These are phyloP conservation scores for Puccinia hordei DNA, from an alignment of 1,284 basidiomycete genomes.

Conservation along the genomic window DNA sequence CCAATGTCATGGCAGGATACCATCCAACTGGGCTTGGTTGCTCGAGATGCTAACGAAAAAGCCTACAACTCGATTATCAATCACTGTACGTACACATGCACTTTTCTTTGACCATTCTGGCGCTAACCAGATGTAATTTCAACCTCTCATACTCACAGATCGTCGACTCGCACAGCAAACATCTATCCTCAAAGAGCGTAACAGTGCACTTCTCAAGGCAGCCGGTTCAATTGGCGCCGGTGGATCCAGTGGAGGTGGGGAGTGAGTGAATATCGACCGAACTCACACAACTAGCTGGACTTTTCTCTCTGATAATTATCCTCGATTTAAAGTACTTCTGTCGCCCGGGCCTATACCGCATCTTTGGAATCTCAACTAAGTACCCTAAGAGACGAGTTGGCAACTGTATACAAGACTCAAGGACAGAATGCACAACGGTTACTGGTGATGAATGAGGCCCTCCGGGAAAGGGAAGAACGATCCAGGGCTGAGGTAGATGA, in stretches of 20 bases:
- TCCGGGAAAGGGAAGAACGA: constrained; percentile 85
- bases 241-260: not conserved
- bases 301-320: constrained; percentile 9
- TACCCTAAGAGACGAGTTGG: constrained; percentile 81
- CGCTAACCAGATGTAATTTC: constrained; percentile 45
- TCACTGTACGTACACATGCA: constrained; percentile 12
- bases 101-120: constrained; percentile 52
- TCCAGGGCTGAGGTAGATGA: constrained; percentile 75
- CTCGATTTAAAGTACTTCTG: constrained; percentile 67
- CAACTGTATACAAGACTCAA: constrained; percentile 92
- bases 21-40: constrained; percentile 40
- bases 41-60: constrained; percentile 47
- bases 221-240: constrained; percentile 66
- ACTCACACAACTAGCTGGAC: not conserved
- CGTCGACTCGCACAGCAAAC: constrained; percentile 84
- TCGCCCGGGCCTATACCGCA: constrained; percentile 79
- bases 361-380: constrained; percentile 92
- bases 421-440: constrained; percentile 91
- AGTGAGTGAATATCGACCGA: constrained; percentile 63
- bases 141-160: constrained; percentile 67
- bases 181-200: constrained; percentile 81
- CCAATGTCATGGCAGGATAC: constrained; percentile 40
- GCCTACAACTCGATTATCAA: constrained; percentile 41
- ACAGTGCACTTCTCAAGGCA: constrained; percentile 77
- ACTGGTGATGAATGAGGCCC: constrained; percentile 86